phyloP scores from a whole-genome alignment of 805 yeast genomes.

The Blastobotrys muscicola region DNA sequence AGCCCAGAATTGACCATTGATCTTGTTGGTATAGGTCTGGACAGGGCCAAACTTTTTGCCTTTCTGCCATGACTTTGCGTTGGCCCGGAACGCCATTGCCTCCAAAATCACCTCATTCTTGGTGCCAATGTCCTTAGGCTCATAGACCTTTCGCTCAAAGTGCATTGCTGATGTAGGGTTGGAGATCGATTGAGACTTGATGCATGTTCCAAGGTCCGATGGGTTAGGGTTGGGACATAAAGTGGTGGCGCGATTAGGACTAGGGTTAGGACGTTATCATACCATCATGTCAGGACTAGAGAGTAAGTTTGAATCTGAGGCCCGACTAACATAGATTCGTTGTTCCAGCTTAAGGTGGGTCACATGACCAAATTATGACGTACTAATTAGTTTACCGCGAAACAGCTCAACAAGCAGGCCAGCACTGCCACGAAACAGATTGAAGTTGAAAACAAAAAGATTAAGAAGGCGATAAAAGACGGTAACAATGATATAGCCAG shows the following conservation, averaged over 20 bases:
- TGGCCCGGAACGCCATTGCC: no score
- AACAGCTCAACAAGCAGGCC: constrained; percentile 85
- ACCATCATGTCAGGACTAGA: constrained; percentile 33
- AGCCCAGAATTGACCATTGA: constrained; percentile 28
- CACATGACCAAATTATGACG: not conserved
- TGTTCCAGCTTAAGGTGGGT: constrained; percentile 50
- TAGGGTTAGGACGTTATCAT: not conserved
- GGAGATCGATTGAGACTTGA: no score
- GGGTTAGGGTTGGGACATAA: no score
- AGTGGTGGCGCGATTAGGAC: not conserved
- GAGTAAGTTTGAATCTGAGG: constrained; percentile 25
- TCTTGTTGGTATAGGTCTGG: constrained; percentile 18
- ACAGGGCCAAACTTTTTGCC: constrained; percentile 2
- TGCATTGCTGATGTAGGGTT: no score
- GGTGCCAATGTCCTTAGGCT: no score
- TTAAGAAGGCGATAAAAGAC: constrained; percentile 73
- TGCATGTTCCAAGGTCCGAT: no score
- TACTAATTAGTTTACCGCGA: constrained; percentile 67
- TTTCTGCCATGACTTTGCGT: no score
- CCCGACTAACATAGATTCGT: constrained; percentile 37
- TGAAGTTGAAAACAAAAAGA: constrained; percentile 72
- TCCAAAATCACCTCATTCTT: no score
- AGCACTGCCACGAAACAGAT: constrained; percentile 87
- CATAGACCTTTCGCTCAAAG: no score
- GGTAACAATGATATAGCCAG: constrained; percentile 90